Evolutionary conservation across 1,284 basidiomycete genomes (phyloP), one percentile per base, ranked within the genome.

Genomic region (Malassezia obtusa): DNA sequence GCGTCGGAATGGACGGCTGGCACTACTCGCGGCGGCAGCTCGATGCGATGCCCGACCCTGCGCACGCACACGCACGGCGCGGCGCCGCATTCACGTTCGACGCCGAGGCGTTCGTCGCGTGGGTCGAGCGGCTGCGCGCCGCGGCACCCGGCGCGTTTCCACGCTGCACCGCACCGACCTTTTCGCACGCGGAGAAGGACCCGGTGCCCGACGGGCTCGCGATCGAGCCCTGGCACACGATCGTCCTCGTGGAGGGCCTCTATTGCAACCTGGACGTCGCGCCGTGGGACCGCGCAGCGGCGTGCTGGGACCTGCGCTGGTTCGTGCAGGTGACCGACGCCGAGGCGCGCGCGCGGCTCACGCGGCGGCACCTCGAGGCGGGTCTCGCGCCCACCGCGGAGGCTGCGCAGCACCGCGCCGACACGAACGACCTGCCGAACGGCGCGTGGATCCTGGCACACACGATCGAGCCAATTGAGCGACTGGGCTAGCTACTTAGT

Each of bases 1-100:
- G 84, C 19, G 79, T 90, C 10, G 81, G 84, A 5, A 78, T 89
- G 50, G 88, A 91, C 68, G 89, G 88, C 12, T 91, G 87, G 87
- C 87, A 91, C 73, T 70, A 71, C 40, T 62, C 77, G 8, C 67
- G 77, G 8, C 65, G 62, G 73, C 83, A 55, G 79, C 82, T 55
- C 79, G 85, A 46, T 78, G 81, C 15, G 78, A 85, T 71, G 79
- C 86, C 39, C 80, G 85, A 74, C 71, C 78, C 54, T 78, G 25
- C 59, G 24, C 25, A 57, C 15, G 69, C 69, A 10, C 58, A 62
- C n/a, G 67, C 61, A 19, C 58, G 65, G 5, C 55, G 71, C 15
- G 71, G 71, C 3, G 65, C 71, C 2, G 64, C 64, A 14, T 73
- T 66, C 55, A 73, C 71, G 0, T 73, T 72, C 52, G 66, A 73